Conservation (phyloP, 2,329 filamentous ascomycete genomes). For the Phaeosphaeria sp. region DNA sequence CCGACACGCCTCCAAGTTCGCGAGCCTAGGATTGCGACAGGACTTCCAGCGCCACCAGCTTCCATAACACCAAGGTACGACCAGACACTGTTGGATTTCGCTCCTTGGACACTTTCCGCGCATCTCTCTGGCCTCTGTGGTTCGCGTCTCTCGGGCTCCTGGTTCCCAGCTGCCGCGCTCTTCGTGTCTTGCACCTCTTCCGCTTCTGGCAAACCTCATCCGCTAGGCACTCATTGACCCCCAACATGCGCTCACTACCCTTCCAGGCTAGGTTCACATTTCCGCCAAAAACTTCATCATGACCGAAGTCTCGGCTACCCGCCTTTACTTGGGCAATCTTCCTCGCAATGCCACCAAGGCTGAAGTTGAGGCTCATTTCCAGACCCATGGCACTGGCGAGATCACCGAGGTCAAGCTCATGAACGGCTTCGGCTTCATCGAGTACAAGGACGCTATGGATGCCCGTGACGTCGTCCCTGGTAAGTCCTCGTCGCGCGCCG, state of each 20-base stretch:
- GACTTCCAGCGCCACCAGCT: conserved; percentile 14
- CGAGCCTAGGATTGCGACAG: conserved; percentile 28
- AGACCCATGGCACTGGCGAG: conserved; percentile 92
- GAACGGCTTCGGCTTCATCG: conserved; percentile 99
- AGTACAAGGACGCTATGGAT: conserved; percentile 98
- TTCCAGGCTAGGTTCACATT: conserved; percentile 41
- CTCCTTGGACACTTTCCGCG: conserved; percentile 26
- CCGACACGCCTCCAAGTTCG: conserved; percentile 21
- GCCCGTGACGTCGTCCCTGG: conserved; percentile 97
- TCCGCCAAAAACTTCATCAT: conserved; percentile 53
- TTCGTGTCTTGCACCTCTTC: conserved; percentile 24
- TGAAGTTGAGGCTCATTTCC: conserved; percentile 95
- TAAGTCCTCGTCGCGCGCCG: conserved; percentile 58
- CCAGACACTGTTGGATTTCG: conserved; percentile 27
- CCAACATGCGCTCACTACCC: conserved; percentile 43
- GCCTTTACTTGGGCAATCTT: conserved; percentile 97
- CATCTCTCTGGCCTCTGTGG: conserved; percentile 31
- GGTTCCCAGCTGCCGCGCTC: conserved; percentile 26
- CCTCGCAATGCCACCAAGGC: conserved; percentile 96
- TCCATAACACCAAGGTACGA: conserved; percentile 33
- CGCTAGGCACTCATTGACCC: conserved; percentile 31
- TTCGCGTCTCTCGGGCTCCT: conserved; percentile 33
- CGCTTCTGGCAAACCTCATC: conserved; percentile 31
- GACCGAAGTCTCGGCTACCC: conserved; percentile 90
- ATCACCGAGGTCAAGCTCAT: conserved; percentile 99